Conservation (phyloP, 805 yeast genomes). For the Kodamaea laetipori region DNA sequence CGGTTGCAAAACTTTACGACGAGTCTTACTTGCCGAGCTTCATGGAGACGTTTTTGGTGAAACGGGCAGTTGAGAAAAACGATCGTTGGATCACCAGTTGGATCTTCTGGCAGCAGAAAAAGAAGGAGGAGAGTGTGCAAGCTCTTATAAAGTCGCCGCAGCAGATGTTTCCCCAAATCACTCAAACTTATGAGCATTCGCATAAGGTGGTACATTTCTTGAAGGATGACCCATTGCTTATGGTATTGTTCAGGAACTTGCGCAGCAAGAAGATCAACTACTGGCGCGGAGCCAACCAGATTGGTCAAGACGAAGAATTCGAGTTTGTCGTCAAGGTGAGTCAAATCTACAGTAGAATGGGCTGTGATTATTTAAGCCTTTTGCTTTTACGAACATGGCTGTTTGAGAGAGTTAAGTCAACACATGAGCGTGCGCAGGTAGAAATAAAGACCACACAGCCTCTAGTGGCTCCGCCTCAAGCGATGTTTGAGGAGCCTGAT, state of each 20-base stretch:
- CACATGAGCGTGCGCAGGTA: conserved; percentile 11
- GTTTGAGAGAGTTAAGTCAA: conserved; percentile 33
- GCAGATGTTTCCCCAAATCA: conserved; percentile 22
- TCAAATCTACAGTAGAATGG: conserved; percentile 79
- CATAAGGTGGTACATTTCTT: conserved; percentile 33
- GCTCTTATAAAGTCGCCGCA: conserved; percentile 62
- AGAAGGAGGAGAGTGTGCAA: conserved; percentile 52
- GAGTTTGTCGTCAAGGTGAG: conserved; percentile 63
- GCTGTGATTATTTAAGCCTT: conserved; percentile 79
- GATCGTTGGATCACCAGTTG: conserved; percentile 84
- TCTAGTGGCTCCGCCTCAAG: conserved; percentile 45
- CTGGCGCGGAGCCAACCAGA: conserved; percentile 49
- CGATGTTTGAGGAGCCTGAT: conserved; percentile 68
- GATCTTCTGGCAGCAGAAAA: conserved; percentile 66
- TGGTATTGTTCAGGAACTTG: conserved; percentile 63
- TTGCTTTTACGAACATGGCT: conserved; percentile 68
- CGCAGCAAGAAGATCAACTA: conserved; percentile 54
- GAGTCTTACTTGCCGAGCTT: conserved; percentile 10
- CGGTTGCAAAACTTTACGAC: conserved; percentile 73
- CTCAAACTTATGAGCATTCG: neutral
- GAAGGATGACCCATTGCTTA: conserved; percentile 81
- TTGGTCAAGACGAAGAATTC: conserved; percentile 53
- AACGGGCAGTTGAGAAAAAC: conserved; percentile 54
- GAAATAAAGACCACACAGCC: conserved; percentile 15
- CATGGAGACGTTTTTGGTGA: conserved; percentile 44